Base-by-base conservation (phyloP, 2,329 filamentous ascomycete genomes). In the Grosmannia clavigera region DNA sequence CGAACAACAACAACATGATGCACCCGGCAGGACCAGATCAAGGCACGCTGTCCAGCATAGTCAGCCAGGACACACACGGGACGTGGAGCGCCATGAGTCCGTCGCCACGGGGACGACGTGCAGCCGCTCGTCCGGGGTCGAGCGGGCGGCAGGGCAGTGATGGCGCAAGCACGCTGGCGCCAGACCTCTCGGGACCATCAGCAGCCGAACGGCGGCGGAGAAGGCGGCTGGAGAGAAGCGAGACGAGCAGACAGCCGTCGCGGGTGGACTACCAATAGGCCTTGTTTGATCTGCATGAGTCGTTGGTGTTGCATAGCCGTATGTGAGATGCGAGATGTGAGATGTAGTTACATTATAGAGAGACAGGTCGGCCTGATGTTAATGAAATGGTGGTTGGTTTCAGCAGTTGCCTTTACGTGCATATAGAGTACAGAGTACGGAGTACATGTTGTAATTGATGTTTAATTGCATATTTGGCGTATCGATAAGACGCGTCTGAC, bases 51-150 rank as follows among this genome's bases (percentile, higher is more conserved):
- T 80, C 80, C 55, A 79, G 73, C 61, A 66, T 76, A 16, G 78
- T 71, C 51, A 80, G 77, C 63, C 69, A 70, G 46, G 70, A 67
- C 55, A 77, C 74, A 63, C 78, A 81, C 62, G 78, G 74, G 27
- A 81, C 77, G 2, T 81, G 78, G 78, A 82, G 80, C 65, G 76
- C 71, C 3, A 73, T 82, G 71, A 81, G 75, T 60, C 74, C 75
- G 29, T 75, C 76, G 12, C 73, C 76, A 1, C 73, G 72, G 58
- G 40, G 40, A 46, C 16, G 43, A 7, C 9, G 25, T 7, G 11
- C 11, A 22, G 14, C 9, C 12, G 27, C 5, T 3, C 38, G 38
- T 16, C 38, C 38, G 38, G 35, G 35, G 3, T 25, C 75, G 70
- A n/a, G 72, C 70, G 7, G n/a, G 71, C 70, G 51, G 71, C 67